Evolutionary conservation across 1,139 yeast genomes (phyloP).

Genomic region (Yamadazyma triangularis): DNA sequence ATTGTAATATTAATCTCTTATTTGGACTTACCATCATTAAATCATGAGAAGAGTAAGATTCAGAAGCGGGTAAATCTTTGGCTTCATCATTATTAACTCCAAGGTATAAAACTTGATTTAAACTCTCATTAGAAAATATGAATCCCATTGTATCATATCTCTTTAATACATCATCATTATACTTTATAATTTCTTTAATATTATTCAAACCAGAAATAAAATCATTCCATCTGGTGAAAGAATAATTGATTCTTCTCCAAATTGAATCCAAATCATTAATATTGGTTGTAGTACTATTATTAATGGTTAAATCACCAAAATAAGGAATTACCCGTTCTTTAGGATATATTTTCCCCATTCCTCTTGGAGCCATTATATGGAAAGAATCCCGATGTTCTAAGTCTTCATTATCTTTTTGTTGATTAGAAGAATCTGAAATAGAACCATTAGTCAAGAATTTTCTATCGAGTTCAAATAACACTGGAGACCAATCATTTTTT

Average conservation of each 20-base stretch:
- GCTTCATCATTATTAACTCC: constrained; percentile 34
- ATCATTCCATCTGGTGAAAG: constrained; percentile 79
- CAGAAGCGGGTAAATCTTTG: constrained; percentile 17
- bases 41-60: constrained; percentile 7
- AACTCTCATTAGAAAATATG: constrained; percentile 43
- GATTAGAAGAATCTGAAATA: constrained; percentile 13
- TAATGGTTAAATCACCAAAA: constrained; percentile 71
- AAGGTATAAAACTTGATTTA: constrained; percentile 41
- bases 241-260: constrained; percentile 65
- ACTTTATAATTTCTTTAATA: constrained; percentile 34
- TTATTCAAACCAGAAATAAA: constrained; percentile 44
- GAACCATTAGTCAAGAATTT: constrained; percentile 52
- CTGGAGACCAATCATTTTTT: constrained; percentile 90
- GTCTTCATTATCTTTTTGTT: constrained; percentile 6
- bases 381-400: constrained; percentile 41
- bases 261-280: constrained; percentile 60
- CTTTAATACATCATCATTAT: constrained; percentile 41
- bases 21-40: not conserved
- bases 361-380: constrained; percentile 85
- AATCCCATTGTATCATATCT: constrained; percentile 45
- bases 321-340: constrained; percentile 82
- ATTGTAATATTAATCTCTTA: constrained; percentile 17
- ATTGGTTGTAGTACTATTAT: constrained; percentile 32
- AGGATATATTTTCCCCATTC: constrained; percentile 73
- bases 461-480: constrained; percentile 82